Base-by-base conservation (phyloP, 352 stramenopile species). In the Globisporangium iwayamae region DNA sequence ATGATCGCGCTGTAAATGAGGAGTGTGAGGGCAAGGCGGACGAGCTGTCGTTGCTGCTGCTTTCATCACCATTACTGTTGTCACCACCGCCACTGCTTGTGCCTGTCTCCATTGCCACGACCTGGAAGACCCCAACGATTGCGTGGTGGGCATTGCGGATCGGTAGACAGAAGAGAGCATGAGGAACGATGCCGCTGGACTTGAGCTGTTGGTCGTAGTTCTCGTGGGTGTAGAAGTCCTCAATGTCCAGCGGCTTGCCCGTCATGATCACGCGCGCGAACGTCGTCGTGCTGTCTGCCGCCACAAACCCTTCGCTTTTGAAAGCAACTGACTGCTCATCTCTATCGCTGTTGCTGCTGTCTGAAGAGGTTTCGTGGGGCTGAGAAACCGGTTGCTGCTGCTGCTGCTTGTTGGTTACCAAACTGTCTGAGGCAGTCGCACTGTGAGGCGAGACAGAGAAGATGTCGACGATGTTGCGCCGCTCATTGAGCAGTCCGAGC, bases 181-280 rank as follows among this genome's bases (percentile, higher is more conserved):
- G 73, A 13, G 75, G 70, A 4, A 41, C 67, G 25, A 76, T 80
- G 25, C 69, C 71, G 18, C 46, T 71, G 30, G 66, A 67, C 60
- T 74, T 75, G 61, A 69, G 83, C 47, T 85, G 67, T 34, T 71
- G 56, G 60, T 76, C 69, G 70, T 83, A 88, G 59, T 79, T 77
- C 43, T 75, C 75, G 41, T 87, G 75, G 18, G 78, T 86, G 69
- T 83, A 81, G 36, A 79, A 80, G 20, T 86, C 75, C 30, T 78
- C 74, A 45, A 88, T 87, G 41, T 75, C 63, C 52, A 86, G 72
- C 56, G 69, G 68, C 59, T 81, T 79, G 18, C 67, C 79, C 2
- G 81, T 86, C 81, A 90, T 84, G 63, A 89, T 72, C 28, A 91
- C 81, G 18, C 81, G 81, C 3, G 76, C 79, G 47, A 81, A 91